These are phyloP conservation scores for Crithidia brevicula DNA, from an alignment of 208 protist genomes.

Conservation along the genomic window DNA sequence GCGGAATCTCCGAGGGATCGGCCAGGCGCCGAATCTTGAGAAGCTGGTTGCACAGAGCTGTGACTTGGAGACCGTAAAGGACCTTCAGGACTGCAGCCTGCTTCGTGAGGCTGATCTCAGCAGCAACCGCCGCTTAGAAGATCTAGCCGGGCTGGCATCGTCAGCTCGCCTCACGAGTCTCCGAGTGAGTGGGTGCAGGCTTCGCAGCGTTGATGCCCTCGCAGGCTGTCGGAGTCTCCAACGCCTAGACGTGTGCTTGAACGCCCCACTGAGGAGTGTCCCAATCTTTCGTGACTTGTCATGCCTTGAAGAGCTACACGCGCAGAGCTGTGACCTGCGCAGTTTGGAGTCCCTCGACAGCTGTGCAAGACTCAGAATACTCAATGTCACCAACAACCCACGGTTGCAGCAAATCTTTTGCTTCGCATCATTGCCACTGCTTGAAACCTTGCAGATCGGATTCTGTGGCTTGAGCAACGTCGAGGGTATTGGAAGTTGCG, in stretches of 20 bases:
- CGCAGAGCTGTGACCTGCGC: neutral
- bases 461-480: neutral
- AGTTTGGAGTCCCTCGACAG: neutral
- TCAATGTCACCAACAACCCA: neutral
- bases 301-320: neutral
- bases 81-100: neutral
- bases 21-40: neutral
- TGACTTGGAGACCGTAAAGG: neutral
- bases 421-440: neutral
- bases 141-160: neutral
- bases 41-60: neutral
- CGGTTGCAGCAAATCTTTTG: neutral
- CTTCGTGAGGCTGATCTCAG: neutral
- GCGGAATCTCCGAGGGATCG: neutral
- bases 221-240: neutral
- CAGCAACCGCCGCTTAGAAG: neutral
- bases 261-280: neutral
- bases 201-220: neutral
- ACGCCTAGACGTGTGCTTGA: neutral
- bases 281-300: neutral
- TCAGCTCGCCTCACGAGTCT: neutral
- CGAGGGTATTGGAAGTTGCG: neutral
- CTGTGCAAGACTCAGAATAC: neutral
- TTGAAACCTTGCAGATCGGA: neutral
- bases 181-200: neutral